Conservation (phyloP, 2,329 filamentous ascomycete genomes). For the Orbilia blumenaviensis region DNA sequence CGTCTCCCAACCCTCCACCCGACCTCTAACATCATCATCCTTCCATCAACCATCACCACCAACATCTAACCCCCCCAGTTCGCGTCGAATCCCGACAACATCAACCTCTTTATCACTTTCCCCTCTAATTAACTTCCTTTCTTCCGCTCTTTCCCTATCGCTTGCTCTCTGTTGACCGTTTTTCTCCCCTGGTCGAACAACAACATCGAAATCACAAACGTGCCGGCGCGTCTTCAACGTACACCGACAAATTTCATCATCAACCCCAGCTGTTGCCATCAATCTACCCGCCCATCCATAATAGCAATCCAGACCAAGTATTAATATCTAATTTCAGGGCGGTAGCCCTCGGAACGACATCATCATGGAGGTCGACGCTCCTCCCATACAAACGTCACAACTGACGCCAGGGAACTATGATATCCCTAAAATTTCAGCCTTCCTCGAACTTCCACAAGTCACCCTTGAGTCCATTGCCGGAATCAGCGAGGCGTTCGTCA, state of each 20-base stretch:
- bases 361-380: slow-evolving; percentile 52
- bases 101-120: not conserved
- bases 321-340: slow-evolving; percentile 23
- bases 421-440: slow-evolving; percentile 56
- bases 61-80: slow-evolving; percentile 16
- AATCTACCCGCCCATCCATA: not conserved
- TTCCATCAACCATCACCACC: slow-evolving; percentile 25
- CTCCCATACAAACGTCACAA: slow-evolving; percentile 46
- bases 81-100: slow-evolving; percentile 33
- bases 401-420: slow-evolving; percentile 40
- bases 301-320: not conserved
- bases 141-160: slow-evolving; percentile 36
- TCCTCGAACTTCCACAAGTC: slow-evolving; percentile 56
- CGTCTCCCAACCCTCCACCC: slow-evolving; percentile 18
- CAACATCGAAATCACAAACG: slow-evolving; percentile 39
- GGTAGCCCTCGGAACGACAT: not conserved
- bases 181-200: slow-evolving; percentile 36
- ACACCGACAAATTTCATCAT: slow-evolving; percentile 4
- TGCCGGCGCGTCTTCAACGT: slow-evolving; percentile 50
- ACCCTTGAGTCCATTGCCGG: slow-evolving; percentile 54
- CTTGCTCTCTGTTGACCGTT: slow-evolving; percentile 33
- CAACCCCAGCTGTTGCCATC: not conserved
- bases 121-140: not conserved
- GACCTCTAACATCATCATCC: slow-evolving; percentile 29
- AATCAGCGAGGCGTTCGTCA: slow-evolving; percentile 77